phyloP scores from a whole-genome alignment of 2,329 filamentous ascomycete species.

The Tolypocladium paradoxum region DNA sequence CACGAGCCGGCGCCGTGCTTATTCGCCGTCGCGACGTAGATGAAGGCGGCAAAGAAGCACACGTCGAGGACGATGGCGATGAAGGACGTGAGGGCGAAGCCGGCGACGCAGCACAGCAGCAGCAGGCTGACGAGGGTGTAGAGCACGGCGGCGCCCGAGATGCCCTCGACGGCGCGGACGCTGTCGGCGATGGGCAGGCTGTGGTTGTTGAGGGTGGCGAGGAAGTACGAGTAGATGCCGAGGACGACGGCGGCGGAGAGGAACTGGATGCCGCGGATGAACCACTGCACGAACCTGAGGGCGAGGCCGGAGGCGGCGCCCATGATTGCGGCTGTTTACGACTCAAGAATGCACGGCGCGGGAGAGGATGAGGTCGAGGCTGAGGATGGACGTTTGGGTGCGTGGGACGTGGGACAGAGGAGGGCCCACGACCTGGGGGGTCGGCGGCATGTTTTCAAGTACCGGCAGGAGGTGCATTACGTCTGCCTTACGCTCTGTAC shows the following conservation, averaged over 20 bases:
- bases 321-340: constrained; percentile 13
- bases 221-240: constrained; percentile 75
- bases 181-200: constrained; percentile 50
- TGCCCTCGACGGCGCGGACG: constrained; percentile 65
- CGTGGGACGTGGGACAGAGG: not conserved
- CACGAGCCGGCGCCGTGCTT: constrained; percentile 59
- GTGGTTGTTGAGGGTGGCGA: constrained; percentile 60
- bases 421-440: not conserved
- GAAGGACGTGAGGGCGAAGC: constrained; percentile 60
- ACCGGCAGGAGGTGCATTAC: not conserved
- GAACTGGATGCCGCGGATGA: constrained; percentile 65
- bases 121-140: constrained; percentile 66
- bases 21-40: constrained; percentile 71
- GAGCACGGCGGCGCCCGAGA: constrained; percentile 62
- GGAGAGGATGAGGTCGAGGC: not conserved
- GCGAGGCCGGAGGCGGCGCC: constrained; percentile 29
- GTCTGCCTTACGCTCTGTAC: not conserved
- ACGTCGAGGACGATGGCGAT: constrained; percentile 68
- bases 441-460: not conserved
- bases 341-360: no score
- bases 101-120: constrained; percentile 70
- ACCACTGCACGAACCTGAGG: constrained; percentile 59
- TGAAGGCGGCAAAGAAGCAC: constrained; percentile 64
- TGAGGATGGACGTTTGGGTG: not conserved
- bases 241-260: constrained; percentile 63